Conservation (phyloP, 495 filamentous ascomycete species). For the Cercophora samala region DNA sequence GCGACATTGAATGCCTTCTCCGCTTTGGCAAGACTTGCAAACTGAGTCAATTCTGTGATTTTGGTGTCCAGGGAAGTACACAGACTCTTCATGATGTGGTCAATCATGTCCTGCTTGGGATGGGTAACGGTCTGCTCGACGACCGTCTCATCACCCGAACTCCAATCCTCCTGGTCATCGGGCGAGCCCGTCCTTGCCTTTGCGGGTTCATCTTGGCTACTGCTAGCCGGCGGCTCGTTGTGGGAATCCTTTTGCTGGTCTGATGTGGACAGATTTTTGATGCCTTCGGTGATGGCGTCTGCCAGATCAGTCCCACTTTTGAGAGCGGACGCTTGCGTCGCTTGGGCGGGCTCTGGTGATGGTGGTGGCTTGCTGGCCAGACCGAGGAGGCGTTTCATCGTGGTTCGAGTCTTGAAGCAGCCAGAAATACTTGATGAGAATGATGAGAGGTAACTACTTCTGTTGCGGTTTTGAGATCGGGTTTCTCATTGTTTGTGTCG, state of each 20-base stretch:
- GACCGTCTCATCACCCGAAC: conserved; percentile 8
- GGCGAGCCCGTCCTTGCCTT: not conserved
- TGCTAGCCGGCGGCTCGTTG: not conserved
- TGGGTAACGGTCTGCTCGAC: not conserved
- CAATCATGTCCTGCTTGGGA: conserved; percentile 17
- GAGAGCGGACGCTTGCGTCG: not conserved
- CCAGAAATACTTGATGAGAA: not conserved
- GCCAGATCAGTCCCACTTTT: not conserved
- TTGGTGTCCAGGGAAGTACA: conserved; percentile 25
- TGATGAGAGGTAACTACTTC: not conserved
- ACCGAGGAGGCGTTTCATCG: not conserved
- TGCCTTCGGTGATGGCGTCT: not conserved
- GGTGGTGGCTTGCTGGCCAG: not conserved
- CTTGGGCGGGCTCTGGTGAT: no score
- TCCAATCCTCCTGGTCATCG: conserved; percentile 4
- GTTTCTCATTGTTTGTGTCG: not conserved
- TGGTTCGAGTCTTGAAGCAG: not conserved
- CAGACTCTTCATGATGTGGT: conserved; percentile 31
- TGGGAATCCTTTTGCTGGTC: not conserved
- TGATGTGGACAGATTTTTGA: not conserved
- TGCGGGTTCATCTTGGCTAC: conserved; percentile 2
- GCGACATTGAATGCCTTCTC: not conserved
- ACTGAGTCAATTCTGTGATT: conserved; percentile 4
- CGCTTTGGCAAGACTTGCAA: not conserved
- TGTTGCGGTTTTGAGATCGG: not conserved